phyloP scores from a whole-genome alignment of 352 stramenopile species.

The Phytophthora europaea region DNA sequence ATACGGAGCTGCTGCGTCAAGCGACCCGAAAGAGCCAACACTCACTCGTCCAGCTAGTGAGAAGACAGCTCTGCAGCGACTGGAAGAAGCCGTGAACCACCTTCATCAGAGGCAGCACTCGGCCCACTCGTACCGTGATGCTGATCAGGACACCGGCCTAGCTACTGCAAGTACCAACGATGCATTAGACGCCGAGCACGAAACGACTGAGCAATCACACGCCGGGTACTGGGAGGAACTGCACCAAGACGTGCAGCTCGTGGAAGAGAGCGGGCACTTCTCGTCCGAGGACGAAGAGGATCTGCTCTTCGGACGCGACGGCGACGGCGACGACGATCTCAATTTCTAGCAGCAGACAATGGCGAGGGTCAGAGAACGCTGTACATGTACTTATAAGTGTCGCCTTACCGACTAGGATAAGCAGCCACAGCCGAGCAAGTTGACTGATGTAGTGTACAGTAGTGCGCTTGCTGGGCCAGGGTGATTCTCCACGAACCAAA shows the following conservation, averaged over 20 bases:
- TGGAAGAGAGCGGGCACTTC: conserved; percentile 79
- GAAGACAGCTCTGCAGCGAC: conserved; percentile 29
- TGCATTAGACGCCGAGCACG: not conserved
- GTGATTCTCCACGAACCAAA: conserved; percentile 23
- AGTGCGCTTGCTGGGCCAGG: conserved; percentile 18
- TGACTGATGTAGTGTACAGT: not conserved
- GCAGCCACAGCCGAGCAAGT: conserved; percentile 30
- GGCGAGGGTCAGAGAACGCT: conserved; percentile 26
- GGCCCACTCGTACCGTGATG: conserved; percentile 37
- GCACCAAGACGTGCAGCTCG: conserved; percentile 73
- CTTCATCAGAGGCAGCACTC: conserved; percentile 49
- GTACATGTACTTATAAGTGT: conserved; percentile 33
- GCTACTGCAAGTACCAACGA: not conserved
- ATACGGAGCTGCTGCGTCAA: conserved; percentile 9
- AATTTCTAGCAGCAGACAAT: conserved; percentile 6
- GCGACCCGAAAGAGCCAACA: conserved; percentile 7
- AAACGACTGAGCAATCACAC: conserved; percentile 28
- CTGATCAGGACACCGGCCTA: conserved; percentile 6
- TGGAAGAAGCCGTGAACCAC: conserved; percentile 44
- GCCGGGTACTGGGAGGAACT: conserved; percentile 74
- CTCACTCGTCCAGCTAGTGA: conserved; percentile 24
- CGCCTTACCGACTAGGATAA: conserved; percentile 36
- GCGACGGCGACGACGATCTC: conserved; percentile 13
- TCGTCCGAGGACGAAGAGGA: conserved; percentile 73
- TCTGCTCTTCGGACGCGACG: conserved; percentile 18